Evolutionary conservation across 345 rosid genomes (phyloP).

Genomic region (Erysimum cheiranthoides): DNA sequence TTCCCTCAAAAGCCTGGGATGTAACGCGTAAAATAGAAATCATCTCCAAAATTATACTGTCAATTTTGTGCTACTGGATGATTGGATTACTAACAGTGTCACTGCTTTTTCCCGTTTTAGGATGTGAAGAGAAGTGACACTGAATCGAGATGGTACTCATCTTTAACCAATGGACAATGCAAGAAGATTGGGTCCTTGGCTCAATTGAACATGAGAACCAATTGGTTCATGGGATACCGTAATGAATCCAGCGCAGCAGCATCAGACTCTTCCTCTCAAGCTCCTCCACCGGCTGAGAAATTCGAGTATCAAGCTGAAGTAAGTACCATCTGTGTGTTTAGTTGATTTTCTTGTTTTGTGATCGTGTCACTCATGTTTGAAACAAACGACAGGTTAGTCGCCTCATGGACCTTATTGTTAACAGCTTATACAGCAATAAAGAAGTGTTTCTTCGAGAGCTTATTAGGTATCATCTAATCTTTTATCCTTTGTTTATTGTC

Average conservation of each 20-base stretch:
- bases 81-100: not conserved
- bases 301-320: constrained; percentile 98
- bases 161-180: constrained; percentile 50
- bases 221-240: constrained; percentile 55
- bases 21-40: not conserved
- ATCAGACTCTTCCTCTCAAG: constrained; percentile 58
- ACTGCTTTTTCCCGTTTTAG: constrained; percentile 43
- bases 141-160: constrained; percentile 64
- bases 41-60: not conserved
- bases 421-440: constrained; percentile 93
- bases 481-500: not conserved
- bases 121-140: constrained; percentile 48
- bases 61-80: not conserved
- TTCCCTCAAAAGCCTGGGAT: not conserved
- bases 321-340: constrained; percentile 3
- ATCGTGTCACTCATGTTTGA: constrained; percentile 9
- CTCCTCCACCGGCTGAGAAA: constrained; percentile 70
- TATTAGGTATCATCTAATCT: constrained; percentile 58
- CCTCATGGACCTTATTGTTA: constrained; percentile 97
- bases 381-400: constrained; percentile 80
- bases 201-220: constrained; percentile 46
- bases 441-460: constrained; percentile 98
- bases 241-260: constrained; percentile 73
- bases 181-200: constrained; percentile 32
- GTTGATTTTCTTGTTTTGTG: not conserved